These are phyloP conservation scores for Entophlyctis helioformis DNA, from an alignment of 192 early-diverging fungal species.

Conservation along the genomic window DNA sequence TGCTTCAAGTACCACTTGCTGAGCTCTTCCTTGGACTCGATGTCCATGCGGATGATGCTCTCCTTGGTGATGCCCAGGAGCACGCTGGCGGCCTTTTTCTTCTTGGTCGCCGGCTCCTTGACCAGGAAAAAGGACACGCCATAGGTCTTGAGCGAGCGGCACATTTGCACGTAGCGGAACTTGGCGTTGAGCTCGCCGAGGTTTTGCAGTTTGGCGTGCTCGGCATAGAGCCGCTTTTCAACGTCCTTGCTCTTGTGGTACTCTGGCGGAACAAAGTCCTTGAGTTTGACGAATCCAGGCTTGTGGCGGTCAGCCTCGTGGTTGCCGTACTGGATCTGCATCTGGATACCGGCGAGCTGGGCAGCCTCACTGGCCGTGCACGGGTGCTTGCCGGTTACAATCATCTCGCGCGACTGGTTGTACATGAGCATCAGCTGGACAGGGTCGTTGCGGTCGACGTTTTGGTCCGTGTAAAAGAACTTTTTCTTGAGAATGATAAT, in stretches of 20 bases:
- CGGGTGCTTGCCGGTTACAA: constrained; percentile 36
- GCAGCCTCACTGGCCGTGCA: constrained; percentile 42
- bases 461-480: constrained; percentile 50
- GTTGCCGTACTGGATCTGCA: constrained; percentile 42
- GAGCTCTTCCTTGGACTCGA: constrained; percentile 40
- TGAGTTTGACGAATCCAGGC: constrained; percentile 26
- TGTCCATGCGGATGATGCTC: constrained; percentile 34
- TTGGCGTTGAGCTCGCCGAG: constrained; percentile 43
- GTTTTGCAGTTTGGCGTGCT: constrained; percentile 45
- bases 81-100: constrained; percentile 26
- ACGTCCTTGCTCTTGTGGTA: constrained; percentile 34
- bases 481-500: constrained; percentile 46
- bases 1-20: constrained; percentile 42
- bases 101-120: constrained; percentile 27
- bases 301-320: constrained; percentile 45
- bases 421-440: constrained; percentile 48
- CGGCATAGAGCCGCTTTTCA: constrained; percentile 33
- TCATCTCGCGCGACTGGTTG: constrained; percentile 38
- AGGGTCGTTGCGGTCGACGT: constrained; percentile 44
- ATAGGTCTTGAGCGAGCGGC: constrained; percentile 43
- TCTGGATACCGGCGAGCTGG: constrained; percentile 42
- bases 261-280: constrained; percentile 39
- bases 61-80: constrained; percentile 47
- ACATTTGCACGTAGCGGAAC: constrained; percentile 45
- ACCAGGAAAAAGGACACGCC: constrained; percentile 49